These are phyloP conservation scores for Bretziella fagacearum DNA, from an alignment of 2,329 filamentous ascomycete species.

Conservation along the genomic window DNA sequence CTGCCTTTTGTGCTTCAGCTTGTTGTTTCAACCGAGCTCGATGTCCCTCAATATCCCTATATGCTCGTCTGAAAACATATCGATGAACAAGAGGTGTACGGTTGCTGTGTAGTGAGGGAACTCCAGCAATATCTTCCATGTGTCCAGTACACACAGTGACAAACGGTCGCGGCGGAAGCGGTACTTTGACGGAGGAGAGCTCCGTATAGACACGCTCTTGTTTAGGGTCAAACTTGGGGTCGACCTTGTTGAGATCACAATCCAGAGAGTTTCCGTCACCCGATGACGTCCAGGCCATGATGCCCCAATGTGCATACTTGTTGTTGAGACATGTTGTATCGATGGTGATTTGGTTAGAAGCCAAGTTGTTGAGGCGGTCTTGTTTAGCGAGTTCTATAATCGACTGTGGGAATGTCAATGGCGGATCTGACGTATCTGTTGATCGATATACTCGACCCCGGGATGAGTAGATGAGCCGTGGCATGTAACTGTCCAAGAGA, in stretches of 20 bases:
- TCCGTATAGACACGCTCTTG: slow-evolving; percentile 2
- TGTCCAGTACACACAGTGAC: slow-evolving; percentile 3
- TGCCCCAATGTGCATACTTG: slow-evolving; percentile 23
- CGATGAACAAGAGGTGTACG: neutral
- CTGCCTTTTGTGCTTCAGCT: neutral
- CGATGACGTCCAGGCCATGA: slow-evolving; percentile 10
- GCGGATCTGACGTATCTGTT: neutral
- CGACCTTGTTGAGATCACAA: slow-evolving; percentile 6
- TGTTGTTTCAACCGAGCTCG: slow-evolving; percentile 17
- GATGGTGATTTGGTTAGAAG: neutral
- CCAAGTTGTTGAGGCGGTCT: neutral
- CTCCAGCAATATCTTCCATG: neutral
- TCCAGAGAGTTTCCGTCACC: slow-evolving; percentile 10
- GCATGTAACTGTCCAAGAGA: neutral
- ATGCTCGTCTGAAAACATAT: neutral
- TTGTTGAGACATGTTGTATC: neutral
- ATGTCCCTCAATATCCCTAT: neutral
- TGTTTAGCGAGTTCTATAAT: neutral
- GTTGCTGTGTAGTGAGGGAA: neutral
- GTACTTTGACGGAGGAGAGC: slow-evolving; percentile 1
- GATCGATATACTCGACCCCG: neutral
- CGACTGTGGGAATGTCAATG: neutral
- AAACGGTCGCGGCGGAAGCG: slow-evolving; percentile 8
- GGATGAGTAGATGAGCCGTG: neutral
- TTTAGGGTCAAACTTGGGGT: neutral